A percentile compares a stretch with the other conserved stretches of the same genome.
phyloP scores from a whole-genome alignment of 257 asterid species.

The Marsdenia floribunda region DNA sequence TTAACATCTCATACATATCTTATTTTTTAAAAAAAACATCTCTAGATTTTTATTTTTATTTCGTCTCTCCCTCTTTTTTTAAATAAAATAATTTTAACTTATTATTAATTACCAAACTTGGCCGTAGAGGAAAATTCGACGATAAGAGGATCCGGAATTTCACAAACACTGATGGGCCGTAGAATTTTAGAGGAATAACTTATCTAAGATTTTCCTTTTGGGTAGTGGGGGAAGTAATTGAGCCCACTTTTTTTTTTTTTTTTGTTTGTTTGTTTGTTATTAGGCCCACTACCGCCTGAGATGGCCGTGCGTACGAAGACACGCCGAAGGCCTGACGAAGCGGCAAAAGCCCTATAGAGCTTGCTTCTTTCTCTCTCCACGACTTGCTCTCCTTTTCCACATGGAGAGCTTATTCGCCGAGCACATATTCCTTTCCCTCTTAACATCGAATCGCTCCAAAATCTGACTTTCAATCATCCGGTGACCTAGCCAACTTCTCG shows the following conservation, averaged over 20 bases:
- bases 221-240: no score
- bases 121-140: no score
- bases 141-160: background rate
- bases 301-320: background rate
- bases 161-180: background rate
- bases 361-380: background rate
- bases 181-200: background rate
- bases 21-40: no score
- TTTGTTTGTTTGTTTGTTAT: no score
- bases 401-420: background rate
- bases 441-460: background rate
- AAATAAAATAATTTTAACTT: no score
- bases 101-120: no score
- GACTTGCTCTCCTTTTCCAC: slow-evolving; percentile 3
- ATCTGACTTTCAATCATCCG: background rate
- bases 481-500: background rate
- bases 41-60: no score
- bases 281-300: background rate
- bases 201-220: background rate
- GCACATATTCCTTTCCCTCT: slow-evolving; percentile 1
- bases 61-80: no score
- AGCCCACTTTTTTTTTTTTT: background rate
- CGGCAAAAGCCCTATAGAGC: background rate
- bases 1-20: no score
- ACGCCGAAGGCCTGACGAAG: background rate